These are phyloP conservation scores for Penicillium pancosmium DNA, from an alignment of 495 filamentous ascomycete genomes.

Conservation along the genomic window DNA sequence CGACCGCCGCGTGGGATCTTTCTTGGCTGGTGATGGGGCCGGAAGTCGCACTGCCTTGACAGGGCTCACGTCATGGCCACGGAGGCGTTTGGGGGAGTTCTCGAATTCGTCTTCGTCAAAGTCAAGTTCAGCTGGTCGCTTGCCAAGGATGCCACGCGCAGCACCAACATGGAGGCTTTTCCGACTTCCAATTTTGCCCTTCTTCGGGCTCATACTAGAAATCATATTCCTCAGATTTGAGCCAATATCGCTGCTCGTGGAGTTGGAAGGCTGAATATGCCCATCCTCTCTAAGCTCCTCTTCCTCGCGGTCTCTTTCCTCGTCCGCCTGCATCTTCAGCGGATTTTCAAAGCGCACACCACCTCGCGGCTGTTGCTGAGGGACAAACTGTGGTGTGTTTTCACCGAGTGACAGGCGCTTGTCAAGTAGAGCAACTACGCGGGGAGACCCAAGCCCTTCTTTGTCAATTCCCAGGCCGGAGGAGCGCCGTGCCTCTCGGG, in stretches of 20 bases:
- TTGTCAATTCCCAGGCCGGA: slow-evolving; percentile 77
- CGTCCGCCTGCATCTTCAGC: slow-evolving; percentile 64
- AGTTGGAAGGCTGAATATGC: slow-evolving; percentile 52
- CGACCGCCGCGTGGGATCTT: slow-evolving; percentile 61
- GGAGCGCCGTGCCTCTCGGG: slow-evolving; percentile 61
- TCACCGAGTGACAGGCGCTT: slow-evolving; percentile 73
- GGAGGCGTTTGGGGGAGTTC: slow-evolving; percentile 69
- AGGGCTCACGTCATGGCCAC: slow-evolving; percentile 71
- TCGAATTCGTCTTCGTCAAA: slow-evolving; percentile 64
- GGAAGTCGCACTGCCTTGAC: slow-evolving; percentile 74
- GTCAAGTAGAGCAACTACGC: slow-evolving; percentile 72
- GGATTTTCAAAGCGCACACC: slow-evolving; percentile 70
- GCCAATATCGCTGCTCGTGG: slow-evolving; percentile 61
- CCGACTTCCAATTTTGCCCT: slow-evolving; percentile 64
- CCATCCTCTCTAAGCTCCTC: slow-evolving; percentile 65
- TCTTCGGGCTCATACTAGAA: slow-evolving; percentile 74
- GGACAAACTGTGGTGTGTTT: slow-evolving; percentile 61
- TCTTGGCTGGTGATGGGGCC: slow-evolving; percentile 61
- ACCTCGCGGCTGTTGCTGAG: slow-evolving; percentile 45
- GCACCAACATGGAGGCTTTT: slow-evolving; percentile 80
- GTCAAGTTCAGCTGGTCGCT: slow-evolving; percentile 72
- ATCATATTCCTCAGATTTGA: slow-evolving; percentile 75
- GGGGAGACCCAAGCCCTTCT: slow-evolving; percentile 77
- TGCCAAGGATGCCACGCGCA: slow-evolving; percentile 73
- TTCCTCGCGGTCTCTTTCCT: slow-evolving; percentile 67